Conservation (phyloP, 805 yeast species). For the Jamesozyma piceae region DNA sequence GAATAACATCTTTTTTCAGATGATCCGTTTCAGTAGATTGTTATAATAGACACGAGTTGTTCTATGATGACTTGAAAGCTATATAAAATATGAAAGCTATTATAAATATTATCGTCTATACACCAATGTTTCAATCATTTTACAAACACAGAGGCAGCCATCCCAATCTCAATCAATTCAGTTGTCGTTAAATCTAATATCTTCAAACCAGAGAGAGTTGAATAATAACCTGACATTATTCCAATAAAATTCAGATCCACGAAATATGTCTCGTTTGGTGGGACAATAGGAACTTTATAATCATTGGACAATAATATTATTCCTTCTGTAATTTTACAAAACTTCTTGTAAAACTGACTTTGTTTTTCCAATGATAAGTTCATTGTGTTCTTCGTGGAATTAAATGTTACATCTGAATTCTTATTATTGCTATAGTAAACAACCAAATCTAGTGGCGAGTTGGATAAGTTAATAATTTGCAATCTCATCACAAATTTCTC, state of each 20-base stretch:
- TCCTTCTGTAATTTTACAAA: slow-evolving; percentile 21
- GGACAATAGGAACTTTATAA: slow-evolving; percentile 23
- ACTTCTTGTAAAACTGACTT: slow-evolving; percentile 17
- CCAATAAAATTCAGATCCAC: slow-evolving; percentile 25
- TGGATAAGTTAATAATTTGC: slow-evolving; percentile 24
- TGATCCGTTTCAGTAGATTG: too few species aligned
- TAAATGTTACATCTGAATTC: not conserved
- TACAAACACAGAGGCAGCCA: slow-evolving; percentile 20
- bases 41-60: too few species aligned
- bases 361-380: slow-evolving; percentile 18
- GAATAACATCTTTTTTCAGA: too few species aligned
- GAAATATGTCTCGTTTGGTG: slow-evolving; percentile 22
- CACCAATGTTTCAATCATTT: too few species aligned
- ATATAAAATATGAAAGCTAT: too few species aligned
- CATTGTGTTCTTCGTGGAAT: not conserved
- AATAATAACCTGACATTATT: slow-evolving; percentile 24
- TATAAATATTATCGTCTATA: too few species aligned
- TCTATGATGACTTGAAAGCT: too few species aligned
- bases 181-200: slow-evolving; percentile 24
- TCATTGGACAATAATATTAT: slow-evolving; percentile 28
- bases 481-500: slow-evolving; percentile 18
- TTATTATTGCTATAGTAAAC: slow-evolving; percentile 22
- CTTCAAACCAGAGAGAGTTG: slow-evolving; percentile 26
- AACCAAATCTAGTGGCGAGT: slow-evolving; percentile 20
- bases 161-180: slow-evolving; percentile 26